Conservation (phyloP, 2,329 filamentous ascomycete species). For the Torrubiella hemipterigena region DNA sequence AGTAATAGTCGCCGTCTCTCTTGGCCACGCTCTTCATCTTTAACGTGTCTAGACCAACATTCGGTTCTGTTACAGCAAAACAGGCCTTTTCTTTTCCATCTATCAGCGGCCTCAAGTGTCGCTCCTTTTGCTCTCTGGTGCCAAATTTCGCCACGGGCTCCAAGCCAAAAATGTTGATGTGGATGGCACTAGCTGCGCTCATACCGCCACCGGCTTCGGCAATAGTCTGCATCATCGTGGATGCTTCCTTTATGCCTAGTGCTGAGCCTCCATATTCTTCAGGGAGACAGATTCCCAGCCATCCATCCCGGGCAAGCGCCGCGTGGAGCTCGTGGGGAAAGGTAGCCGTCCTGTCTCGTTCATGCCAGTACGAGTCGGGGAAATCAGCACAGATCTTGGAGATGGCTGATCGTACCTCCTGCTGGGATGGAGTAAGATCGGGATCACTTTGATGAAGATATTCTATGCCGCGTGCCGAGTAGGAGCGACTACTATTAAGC, state of each 20-base stretch:
- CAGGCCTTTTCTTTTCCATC: conserved; percentile 60
- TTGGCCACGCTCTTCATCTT: conserved; percentile 54
- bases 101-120: conserved; percentile 59
- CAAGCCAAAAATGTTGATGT: conserved; percentile 61
- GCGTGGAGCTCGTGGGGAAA: conserved; percentile 68
- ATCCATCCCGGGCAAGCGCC: conserved; percentile 61
- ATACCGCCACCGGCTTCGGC: conserved; percentile 69
- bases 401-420: conserved; percentile 60
- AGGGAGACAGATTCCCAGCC: conserved; percentile 70
- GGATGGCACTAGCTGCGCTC: conserved; percentile 51
- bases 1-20: conserved; percentile 46
- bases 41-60: conserved; percentile 68
- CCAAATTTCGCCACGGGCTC: conserved; percentile 65
- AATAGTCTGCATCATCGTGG: conserved; percentile 79
- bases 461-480: no score
- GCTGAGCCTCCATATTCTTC: conserved; percentile 63
- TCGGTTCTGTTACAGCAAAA: conserved; percentile 77
- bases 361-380: conserved; percentile 65
- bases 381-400: conserved; percentile 57
- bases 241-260: conserved; percentile 68
- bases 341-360: conserved; percentile 54
- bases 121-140: conserved; percentile 47
- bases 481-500: no score
- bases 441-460: no score
- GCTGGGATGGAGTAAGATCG: conserved; percentile 59